phyloP scores from a whole-genome alignment of 768 basidiomycete species.

The Mycena haematopus region DNA sequence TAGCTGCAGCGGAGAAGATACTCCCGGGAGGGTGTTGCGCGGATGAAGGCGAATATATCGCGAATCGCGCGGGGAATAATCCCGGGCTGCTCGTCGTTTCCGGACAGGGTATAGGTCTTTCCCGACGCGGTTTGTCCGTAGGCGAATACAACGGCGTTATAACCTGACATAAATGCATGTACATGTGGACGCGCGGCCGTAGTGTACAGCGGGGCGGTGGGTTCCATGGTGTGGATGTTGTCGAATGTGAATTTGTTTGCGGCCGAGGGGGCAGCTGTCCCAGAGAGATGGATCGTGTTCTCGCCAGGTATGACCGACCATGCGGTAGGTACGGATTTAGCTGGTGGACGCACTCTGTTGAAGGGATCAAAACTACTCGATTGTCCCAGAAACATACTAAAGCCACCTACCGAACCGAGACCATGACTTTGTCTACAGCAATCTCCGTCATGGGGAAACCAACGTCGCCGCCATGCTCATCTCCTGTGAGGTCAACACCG shows the following conservation, averaged over 20 bases:
- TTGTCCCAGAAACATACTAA: slow-evolving; percentile 3
- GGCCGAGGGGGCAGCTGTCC: slow-evolving; percentile 38
- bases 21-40: slow-evolving; percentile 76
- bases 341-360: slow-evolving; percentile 66
- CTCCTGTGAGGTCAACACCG: slow-evolving; percentile 69
- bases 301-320: slow-evolving; percentile 57
- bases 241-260: slow-evolving; percentile 71
- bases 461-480: slow-evolving; percentile 23
- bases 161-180: slow-evolving; percentile 94
- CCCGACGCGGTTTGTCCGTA: slow-evolving; percentile 89
- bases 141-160: slow-evolving; percentile 95
- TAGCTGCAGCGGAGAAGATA: slow-evolving; percentile 97
- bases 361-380: slow-evolving; percentile 9
- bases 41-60: slow-evolving; percentile 89
- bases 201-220: slow-evolving; percentile 81
- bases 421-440: slow-evolving; percentile 86
- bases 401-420: slow-evolving; percentile 72
- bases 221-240: slow-evolving; percentile 76
- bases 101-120: slow-evolving; percentile 64
- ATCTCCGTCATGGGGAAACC: slow-evolving; percentile 57
- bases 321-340: slow-evolving; percentile 50
- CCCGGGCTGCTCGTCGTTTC: slow-evolving; percentile 84
- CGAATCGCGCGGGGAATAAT: slow-evolving; percentile 94
- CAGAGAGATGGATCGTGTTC: slow-evolving; percentile 63
- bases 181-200: slow-evolving; percentile 81